Conservation (phyloP, 179 eudicot genomes). For the Gypsophila paniculata region DNA sequence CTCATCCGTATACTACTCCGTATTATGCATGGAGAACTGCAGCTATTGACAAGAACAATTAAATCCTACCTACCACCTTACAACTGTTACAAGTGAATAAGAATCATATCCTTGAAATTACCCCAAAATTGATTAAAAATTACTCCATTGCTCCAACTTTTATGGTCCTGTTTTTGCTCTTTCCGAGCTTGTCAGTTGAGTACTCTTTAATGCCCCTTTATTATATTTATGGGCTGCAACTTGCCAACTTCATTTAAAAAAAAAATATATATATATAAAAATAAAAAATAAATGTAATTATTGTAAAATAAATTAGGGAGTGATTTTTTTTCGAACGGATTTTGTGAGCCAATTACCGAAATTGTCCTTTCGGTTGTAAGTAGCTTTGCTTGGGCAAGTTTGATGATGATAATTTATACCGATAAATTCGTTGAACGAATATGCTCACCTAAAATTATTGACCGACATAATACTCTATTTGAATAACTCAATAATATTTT, state of each 20-base stretch:
- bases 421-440: no score
- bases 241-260: not conserved
- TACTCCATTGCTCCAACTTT: not conserved
- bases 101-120: slow-evolving; percentile 24
- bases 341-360: no score
- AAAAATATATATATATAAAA: not conserved
- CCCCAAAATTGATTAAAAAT: not conserved
- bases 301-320: no score
- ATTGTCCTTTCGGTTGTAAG: no score
- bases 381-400: no score
- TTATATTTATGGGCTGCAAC: slow-evolving; percentile 1
- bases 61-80: slow-evolving; percentile 9
- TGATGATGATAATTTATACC: no score
- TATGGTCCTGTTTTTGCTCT: slow-evolving; percentile 22
- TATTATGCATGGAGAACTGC: not conserved
- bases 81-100: not conserved
- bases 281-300: not conserved
- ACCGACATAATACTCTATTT: not conserved
- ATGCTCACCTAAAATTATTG: no score
- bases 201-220: slow-evolving; percentile 5
- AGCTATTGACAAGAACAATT: not conserved
- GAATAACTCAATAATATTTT: not conserved
- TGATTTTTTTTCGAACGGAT: no score
- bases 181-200: slow-evolving; percentile 17
- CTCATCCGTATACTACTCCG: no score